These are phyloP conservation scores for Dentipellis sp. DNA, from an alignment of 768 basidiomycete species.

Conservation along the genomic window DNA sequence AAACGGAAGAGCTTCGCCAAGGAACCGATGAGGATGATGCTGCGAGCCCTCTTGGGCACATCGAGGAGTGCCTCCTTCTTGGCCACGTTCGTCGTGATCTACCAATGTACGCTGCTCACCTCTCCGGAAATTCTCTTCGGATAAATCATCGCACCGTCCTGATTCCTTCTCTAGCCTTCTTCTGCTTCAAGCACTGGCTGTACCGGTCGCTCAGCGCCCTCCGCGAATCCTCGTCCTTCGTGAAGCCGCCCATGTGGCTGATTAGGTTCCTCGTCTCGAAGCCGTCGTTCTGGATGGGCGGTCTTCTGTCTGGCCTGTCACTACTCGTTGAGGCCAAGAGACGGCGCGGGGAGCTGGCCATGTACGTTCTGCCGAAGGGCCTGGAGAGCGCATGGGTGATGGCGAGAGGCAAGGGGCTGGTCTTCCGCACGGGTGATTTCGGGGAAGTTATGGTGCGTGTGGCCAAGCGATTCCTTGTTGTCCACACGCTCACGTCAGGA, in stretches of 20 bases:
- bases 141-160: not conserved
- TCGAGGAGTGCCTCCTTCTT: constrained; percentile 82
- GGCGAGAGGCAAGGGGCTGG: constrained; percentile 65
- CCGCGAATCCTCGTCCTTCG: constrained; percentile 23
- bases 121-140: not conserved
- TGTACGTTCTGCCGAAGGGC: constrained; percentile 86
- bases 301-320: constrained; percentile 65
- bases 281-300: constrained; percentile 64
- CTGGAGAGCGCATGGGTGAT: constrained; percentile 88
- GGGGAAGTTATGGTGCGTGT: constrained; percentile 55
- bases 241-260: constrained; percentile 34
- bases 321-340: constrained; percentile 83
- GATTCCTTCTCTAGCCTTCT: constrained; percentile 33
- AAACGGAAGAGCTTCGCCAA: constrained; percentile 57
- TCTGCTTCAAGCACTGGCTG: constrained; percentile 58
- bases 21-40: constrained; percentile 58
- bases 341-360: constrained; percentile 84
- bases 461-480: no score
- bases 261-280: constrained; percentile 56
- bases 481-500: not conserved
- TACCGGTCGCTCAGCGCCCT: constrained; percentile 37
- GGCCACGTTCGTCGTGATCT: constrained; percentile 72
- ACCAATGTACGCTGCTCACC: constrained; percentile 49
- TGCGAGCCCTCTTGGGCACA: constrained; percentile 61
- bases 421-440: constrained; percentile 59